phyloP scores from a whole-genome alignment of 1,139 yeast genomes.

The Kodamaea sp. region DNA sequence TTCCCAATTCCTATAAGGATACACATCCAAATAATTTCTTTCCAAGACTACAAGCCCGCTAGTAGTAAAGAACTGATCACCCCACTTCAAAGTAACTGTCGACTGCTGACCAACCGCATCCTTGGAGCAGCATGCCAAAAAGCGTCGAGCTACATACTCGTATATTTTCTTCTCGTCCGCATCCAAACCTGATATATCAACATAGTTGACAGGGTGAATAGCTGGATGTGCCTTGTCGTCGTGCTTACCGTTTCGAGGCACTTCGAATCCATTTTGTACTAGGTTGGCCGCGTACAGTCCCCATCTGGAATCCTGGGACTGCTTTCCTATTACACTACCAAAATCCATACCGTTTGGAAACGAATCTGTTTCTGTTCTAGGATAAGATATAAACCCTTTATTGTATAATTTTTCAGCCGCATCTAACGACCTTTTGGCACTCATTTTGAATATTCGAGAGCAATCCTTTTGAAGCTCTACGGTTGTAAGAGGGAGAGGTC shows the following conservation, averaged over 20 bases:
- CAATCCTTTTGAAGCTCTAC: conserved; percentile 94
- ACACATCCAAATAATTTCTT: conserved; percentile 77
- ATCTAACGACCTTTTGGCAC: conserved; percentile 80
- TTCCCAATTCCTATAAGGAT: conserved; percentile 79
- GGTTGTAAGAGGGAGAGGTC: conserved; percentile 91
- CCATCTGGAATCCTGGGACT: conserved; percentile 51
- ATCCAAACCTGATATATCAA: conserved; percentile 33
- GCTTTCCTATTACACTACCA: conserved; percentile 57
- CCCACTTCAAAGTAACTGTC: conserved; percentile 71
- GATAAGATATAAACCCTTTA: conserved; percentile 86
- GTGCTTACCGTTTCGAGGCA: conserved; percentile 78
- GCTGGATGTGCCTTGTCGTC: conserved; percentile 99
- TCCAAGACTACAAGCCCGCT: conserved; percentile 73
- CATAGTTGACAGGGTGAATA: conserved; percentile 79
- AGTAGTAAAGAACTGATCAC: conserved; percentile 66
- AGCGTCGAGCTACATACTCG: conserved; percentile 83
- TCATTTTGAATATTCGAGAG: conserved; percentile 67
- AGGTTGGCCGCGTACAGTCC: conserved; percentile 46
- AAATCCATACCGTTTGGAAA: conserved; percentile 81
- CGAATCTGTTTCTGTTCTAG: conserved; percentile 94
- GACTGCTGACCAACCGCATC: conserved; percentile 84
- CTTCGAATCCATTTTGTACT: conserved; percentile 39
- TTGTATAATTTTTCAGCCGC: conserved; percentile 88
- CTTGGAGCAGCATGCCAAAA: conserved; percentile 87
- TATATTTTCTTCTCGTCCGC: conserved; percentile 71